Base-by-base conservation (phyloP, 1,284 basidiomycete species). In the Exobasidium cylindrosporum region DNA sequence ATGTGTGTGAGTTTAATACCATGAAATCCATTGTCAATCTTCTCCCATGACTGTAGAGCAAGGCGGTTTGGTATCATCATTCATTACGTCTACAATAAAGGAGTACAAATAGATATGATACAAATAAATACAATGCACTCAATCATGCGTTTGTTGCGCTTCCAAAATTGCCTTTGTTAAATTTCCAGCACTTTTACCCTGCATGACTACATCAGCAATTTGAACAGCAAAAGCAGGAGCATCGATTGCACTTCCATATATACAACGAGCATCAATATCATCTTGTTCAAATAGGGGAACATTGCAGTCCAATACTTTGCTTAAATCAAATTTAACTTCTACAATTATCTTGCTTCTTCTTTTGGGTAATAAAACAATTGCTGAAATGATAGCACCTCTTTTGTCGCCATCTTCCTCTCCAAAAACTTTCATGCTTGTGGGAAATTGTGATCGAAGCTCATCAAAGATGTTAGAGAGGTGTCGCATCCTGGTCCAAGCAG, bases 401-500 rank as follows among this genome's bases (percentile, higher is more conserved):
- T 40, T 40, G 10, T 40, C 35, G 10, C 17, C 17, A 10, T 17
- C 35, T 7, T 40, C 35, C 35, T 7, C 35, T 40, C 17, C 35
- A 40, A 40, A 40, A 40, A 17, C 17, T 17, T 40, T 40, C 35
- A 40, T 40, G 10, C 17, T 7, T 7, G 17, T 17, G 35, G 35
- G 35, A 40, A 40, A 40, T 17, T 17, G 35, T 10, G 35, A 10
- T 10, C 7, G 35, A 40, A 40, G 35, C 7, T 40, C 35, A 7
- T 40, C 35, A 40, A 10, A 40, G 10, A 40, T 10, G 35, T 7
- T 40, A 17, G 35, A 40, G 17, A 57, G 40, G 14, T 50, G 56
- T 26, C 56, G 56, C 23, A 28, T 26, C 26, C 29, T 46, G 26
- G 56, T 57, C 56, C 56, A 57, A 3, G 56, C 40, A 23, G 40